These are phyloP conservation scores for Rhodotorula taiwanensis DNA, from an alignment of 768 basidiomycete species.

Conservation along the genomic window DNA sequence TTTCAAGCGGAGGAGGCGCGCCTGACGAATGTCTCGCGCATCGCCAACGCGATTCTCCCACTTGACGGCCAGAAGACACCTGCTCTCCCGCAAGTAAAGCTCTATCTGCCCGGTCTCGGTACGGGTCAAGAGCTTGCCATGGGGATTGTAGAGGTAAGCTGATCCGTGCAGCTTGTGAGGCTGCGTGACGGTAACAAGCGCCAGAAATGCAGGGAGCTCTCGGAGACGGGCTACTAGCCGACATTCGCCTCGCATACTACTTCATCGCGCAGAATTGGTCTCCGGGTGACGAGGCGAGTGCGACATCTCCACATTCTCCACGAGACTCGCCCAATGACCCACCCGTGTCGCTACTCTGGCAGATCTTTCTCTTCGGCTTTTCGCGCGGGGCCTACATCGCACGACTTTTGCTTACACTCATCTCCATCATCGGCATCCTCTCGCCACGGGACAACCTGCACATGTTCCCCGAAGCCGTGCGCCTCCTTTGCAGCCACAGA, in stretches of 20 bases:
- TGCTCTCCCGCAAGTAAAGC: slow-evolving; percentile 16
- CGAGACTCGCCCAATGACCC: too few relatives aligned
- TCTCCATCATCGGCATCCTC: slow-evolving; percentile 32
- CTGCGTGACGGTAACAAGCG: neutral
- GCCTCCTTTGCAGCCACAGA: neutral
- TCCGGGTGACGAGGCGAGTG: slow-evolving; percentile 20
- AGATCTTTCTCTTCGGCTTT: slow-evolving; percentile 35
- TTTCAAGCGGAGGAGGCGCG: neutral
- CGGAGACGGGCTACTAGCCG: slow-evolving; percentile 1
- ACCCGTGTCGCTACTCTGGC: too few relatives aligned
- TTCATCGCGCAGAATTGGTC: slow-evolving; percentile 33
- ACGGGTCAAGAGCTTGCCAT: slow-evolving; percentile 1
- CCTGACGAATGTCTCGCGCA: slow-evolving; percentile 12
- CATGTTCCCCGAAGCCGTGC: neutral
- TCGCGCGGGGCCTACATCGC: slow-evolving; percentile 36
- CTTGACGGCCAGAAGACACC: neutral
- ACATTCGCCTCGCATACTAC: slow-evolving; percentile 30
- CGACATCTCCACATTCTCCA: too few relatives aligned
- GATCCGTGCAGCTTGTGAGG: neutral
- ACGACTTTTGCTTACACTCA: slow-evolving; percentile 29
- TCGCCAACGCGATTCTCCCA: slow-evolving; percentile 1
- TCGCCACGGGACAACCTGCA: slow-evolving; percentile 14
- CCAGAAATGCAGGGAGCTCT: neutral
- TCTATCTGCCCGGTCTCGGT: slow-evolving; percentile 10
- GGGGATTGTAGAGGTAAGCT: neutral